Evolutionary conservation across 139 green algal species (phyloP), one percentile per base, ranked within the genome.

Genomic region (Eudorina sp.): DNA sequence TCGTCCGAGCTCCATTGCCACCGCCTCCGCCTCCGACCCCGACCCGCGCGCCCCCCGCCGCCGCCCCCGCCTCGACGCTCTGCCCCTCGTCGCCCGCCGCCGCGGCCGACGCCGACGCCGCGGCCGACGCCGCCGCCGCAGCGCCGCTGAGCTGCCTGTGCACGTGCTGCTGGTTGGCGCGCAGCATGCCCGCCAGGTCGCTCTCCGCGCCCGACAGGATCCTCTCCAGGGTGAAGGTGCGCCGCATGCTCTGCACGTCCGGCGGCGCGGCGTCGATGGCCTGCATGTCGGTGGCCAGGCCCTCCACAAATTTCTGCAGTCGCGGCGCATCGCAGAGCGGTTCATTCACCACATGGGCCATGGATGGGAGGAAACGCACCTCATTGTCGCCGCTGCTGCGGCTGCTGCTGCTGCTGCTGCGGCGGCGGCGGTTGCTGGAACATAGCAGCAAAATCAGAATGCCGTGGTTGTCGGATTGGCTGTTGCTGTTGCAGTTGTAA

Each of bases 151-250:
- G n/a, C 75, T 72, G 77, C 55, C 14, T 7, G 2, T 25, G n/a
- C 43, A 11, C 45, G 34, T 51, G 60, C 79, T 48, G 80, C 41
- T 45, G 45, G 45, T 60, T 66, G 43, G 43, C 45, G 0, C 64
- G 81, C 68, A 73, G 36, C 68, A 81, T 41, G 41, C 58, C 60
- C 4, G 60, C 55, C 53, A 83, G 53, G n/a, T 89, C 84, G 0
- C 36, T 29, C 70, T 89, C 84, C 0, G 53, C 84, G 16, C 84
- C 84, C 6, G 84, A 89, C 4, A 89, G 84, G 53, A 89, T 84
- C 29, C 84, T 72, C 84, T 89, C 84, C 72, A 89, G 53, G 2
- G 72, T 89, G 40, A 89, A 89, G 36, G 84, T 89, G 72, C 72
- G 72, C 48, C 84, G 72, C 84, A 89, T 76, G 2, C 53, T 48